phyloP scores from a whole-genome alignment of 371 early-diverging fungal species.

The Nematocida homosporus region DNA sequence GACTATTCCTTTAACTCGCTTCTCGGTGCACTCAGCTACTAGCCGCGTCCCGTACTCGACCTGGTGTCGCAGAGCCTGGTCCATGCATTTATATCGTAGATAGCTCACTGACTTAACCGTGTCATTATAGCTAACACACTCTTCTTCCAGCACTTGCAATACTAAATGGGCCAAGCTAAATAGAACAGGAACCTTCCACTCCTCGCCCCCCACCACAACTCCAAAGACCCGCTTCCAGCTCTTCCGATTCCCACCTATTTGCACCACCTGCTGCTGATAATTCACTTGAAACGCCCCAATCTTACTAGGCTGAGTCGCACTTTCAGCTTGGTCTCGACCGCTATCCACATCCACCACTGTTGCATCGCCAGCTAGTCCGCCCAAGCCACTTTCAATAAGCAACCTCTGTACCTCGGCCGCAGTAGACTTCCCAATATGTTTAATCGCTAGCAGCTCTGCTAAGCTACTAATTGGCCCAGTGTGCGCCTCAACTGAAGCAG shows the following conservation, averaged over 20 bases:
- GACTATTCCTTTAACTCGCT: constrained; percentile 13
- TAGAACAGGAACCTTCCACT: constrained; percentile 13
- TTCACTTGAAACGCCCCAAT: background rate
- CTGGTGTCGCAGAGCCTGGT: background rate
- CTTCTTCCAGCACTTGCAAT: background rate
- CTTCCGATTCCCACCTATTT: background rate
- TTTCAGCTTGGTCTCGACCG: background rate
- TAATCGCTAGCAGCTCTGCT: background rate
- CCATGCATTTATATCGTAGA: constrained; percentile 12
- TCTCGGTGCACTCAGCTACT: constrained; percentile 18
- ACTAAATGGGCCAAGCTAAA: constrained; percentile 26
- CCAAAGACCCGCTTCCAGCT: background rate
- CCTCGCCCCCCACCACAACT: background rate
- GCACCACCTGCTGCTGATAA: background rate
- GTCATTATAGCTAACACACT: background rate
- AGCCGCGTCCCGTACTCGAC: constrained; percentile 10
- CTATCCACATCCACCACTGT: background rate
- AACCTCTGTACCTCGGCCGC: background rate
- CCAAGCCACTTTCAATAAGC: background rate
- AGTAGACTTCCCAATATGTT: constrained; percentile 7
- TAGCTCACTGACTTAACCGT: background rate
- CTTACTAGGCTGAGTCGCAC: background rate
- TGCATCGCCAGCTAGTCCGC: background rate
- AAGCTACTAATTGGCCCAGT: background rate
- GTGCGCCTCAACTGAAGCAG: background rate